Percentiles rank a stretch among this genome's conserved stretches.
Conservation (phyloP, 2,329 filamentous ascomycete species). For the Penicillium sp. region DNA sequence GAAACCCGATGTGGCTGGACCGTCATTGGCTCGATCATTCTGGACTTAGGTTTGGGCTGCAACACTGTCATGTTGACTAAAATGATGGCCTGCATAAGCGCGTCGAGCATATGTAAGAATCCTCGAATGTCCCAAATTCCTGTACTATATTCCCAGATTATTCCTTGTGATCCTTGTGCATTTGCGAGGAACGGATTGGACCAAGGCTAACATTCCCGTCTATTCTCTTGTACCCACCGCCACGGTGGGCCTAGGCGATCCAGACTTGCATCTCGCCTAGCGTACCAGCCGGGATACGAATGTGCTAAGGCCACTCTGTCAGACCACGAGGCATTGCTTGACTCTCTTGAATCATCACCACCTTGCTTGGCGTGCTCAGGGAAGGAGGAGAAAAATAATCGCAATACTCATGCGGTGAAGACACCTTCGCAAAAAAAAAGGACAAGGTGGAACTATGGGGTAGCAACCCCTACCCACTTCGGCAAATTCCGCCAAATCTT, state of each 20-base stretch:
- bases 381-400: neutral
- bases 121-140: neutral
- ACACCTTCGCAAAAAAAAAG: neutral
- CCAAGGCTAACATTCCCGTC: neutral
- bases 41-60: constrained; percentile 13
- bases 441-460: neutral
- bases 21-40: constrained; percentile 9
- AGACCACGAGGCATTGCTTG: constrained; percentile 15
- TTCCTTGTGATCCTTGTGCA: neutral
- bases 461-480: neutral
- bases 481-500: neutral
- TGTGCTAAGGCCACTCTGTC: neutral
- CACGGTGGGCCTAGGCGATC: neutral
- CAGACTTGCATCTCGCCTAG: neutral
- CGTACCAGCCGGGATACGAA: neutral
- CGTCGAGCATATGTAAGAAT: constrained; percentile 9
- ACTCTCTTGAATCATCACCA: constrained; percentile 6
- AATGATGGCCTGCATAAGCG: constrained; percentile 22
- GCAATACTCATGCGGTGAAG: neutral
- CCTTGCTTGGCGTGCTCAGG: constrained; percentile 9
- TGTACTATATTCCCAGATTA: neutral
- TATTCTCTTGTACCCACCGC: neutral
- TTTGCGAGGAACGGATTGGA: neutral
- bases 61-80: constrained; percentile 6
- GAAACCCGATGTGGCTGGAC: neutral